These are phyloP conservation scores for Paecilomyces dactylethromorphus DNA, from an alignment of 2,329 filamentous ascomycete species.

Conservation along the genomic window DNA sequence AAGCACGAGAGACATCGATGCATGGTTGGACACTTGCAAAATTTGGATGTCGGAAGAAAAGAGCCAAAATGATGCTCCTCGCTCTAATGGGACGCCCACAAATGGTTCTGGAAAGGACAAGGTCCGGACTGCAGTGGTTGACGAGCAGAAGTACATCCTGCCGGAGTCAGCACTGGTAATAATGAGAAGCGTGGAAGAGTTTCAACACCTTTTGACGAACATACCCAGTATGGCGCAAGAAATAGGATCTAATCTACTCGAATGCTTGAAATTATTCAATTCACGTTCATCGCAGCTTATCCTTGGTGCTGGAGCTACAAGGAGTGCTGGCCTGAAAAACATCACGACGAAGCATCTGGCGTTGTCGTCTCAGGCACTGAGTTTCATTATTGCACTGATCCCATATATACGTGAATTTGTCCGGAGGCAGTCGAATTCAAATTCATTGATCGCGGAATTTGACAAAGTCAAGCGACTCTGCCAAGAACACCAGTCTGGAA, in stretches of 20 bases:
- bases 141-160: conserved; percentile 78
- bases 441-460: conserved; percentile 68
- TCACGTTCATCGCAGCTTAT: conserved; percentile 95
- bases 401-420: conserved; percentile 90
- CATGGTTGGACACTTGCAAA: conserved; percentile 46
- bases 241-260: conserved; percentile 69
- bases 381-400: conserved; percentile 79
- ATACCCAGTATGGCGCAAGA: conserved; percentile 88
- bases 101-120: conserved; percentile 53
- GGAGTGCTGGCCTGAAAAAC: conserved; percentile 83
- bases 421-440: conserved; percentile 60
- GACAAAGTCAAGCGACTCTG: conserved; percentile 78
- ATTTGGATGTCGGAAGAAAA: conserved; percentile 42
- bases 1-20: conserved; percentile 52
- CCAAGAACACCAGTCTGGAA: conserved; percentile 84
- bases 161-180: conserved; percentile 77
- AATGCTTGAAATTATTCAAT: conserved; percentile 90
- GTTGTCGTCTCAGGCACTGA: conserved; percentile 79
- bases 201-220: conserved; percentile 72
- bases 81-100: conserved; percentile 29
- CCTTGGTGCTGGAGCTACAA: conserved; percentile 84
- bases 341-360: conserved; percentile 95
- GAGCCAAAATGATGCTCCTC: conserved; percentile 14
- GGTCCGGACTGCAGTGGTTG: conserved; percentile 66
- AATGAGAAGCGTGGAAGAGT: conserved; percentile 72